These are phyloP conservation scores for Gossypium schwendimanii DNA, from an alignment of 441 rosid species.

Conservation along the genomic window DNA sequence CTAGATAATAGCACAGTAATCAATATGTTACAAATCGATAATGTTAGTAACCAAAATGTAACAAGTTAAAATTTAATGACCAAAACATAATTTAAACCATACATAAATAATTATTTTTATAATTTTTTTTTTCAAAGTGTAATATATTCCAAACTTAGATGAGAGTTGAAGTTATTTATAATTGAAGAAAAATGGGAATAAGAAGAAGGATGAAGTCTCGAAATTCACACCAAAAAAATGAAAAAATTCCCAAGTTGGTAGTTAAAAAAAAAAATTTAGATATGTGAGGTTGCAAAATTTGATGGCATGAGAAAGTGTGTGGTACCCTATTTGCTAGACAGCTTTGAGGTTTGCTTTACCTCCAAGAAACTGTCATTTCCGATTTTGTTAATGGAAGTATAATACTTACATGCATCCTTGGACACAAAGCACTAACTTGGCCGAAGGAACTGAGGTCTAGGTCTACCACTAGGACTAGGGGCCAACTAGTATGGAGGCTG, in stretches of 20 bases:
- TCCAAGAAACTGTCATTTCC: constrained; percentile 1
- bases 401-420: not conserved
- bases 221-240: not conserved
- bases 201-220: not conserved
- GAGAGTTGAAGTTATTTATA: constrained; percentile 22
- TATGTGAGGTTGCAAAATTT: not conserved
- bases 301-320: not conserved
- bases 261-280: not conserved
- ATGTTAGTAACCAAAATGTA: too few relatives aligned
- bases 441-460: not conserved
- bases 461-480: not conserved
- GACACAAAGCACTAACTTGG: not conserved
- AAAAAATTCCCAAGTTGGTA: not conserved
- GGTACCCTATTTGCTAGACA: not conserved
- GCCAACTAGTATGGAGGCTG: not conserved
- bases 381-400: not conserved
- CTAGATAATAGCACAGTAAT: too few relatives aligned
- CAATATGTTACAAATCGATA: too few relatives aligned
- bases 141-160: not conserved
- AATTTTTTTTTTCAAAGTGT: too few relatives aligned
- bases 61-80: too few relatives aligned
- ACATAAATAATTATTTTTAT: too few relatives aligned
- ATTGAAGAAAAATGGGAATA: not conserved
- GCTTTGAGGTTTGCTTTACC: not conserved
- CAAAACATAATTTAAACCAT: too few relatives aligned